Evolutionary conservation across 1,139 yeast genomes (phyloP).

Genomic region (Candida glucosophila): DNA sequence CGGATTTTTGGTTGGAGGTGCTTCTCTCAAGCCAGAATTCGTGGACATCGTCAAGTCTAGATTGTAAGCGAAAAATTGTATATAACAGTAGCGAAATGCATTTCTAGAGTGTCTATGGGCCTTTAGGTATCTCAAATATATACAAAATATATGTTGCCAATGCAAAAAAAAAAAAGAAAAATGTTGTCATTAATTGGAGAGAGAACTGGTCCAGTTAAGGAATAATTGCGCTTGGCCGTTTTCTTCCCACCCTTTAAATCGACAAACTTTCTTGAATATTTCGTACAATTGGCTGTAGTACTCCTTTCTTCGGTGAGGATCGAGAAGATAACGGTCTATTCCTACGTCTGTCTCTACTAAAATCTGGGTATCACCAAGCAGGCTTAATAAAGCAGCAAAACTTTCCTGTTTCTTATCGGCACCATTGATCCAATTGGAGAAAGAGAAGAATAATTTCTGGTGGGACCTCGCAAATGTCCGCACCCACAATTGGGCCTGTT

Average conservation of each 20-base stretch:
- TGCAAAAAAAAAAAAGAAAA: too few species aligned
- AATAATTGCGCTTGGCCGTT: constrained; percentile 2
- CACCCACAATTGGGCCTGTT: constrained; percentile 52
- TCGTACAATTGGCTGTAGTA: constrained; percentile 12
- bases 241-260: constrained; percentile 8
- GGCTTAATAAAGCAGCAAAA: constrained; percentile 17
- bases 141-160: too few species aligned
- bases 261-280: constrained; percentile 11
- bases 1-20: constrained; percentile 99
- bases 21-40: constrained; percentile 96
- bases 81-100: too few species aligned
- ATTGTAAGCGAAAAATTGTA: constrained; percentile 42
- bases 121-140: too few species aligned
- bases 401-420: constrained; percentile 11
- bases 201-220: constrained; percentile 3
- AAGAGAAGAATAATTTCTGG: constrained; percentile 39
- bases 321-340: constrained; percentile 17
- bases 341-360: constrained; percentile 32
- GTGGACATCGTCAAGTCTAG: constrained; percentile 91
- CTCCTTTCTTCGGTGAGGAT: constrained; percentile 5
- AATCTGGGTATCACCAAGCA: constrained; percentile 16
- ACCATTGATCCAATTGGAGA: constrained; percentile 56
- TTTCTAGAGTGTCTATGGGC: too few species aligned
- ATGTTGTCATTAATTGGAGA: not conserved
- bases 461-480: constrained; percentile 14